Conservation (phyloP, 352 stramenopile species). For the Phytopythium litorale region DNA sequence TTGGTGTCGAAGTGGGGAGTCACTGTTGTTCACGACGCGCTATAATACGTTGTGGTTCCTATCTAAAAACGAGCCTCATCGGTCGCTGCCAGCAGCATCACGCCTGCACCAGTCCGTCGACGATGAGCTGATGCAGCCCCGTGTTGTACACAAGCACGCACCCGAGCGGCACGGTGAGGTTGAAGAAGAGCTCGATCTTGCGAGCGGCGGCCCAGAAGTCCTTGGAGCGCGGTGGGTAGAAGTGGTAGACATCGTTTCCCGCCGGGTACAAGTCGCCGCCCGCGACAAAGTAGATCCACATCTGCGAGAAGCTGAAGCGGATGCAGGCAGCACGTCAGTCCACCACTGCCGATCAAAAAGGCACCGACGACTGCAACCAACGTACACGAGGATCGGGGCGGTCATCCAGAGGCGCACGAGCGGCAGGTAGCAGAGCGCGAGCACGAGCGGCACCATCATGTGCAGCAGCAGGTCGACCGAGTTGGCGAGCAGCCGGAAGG, state of each 20-base stretch:
- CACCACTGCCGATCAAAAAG: not conserved
- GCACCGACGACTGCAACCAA: not conserved
- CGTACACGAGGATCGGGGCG: conserved; percentile 33
- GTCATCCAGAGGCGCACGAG: conserved; percentile 49
- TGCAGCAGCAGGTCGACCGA: conserved; percentile 38
- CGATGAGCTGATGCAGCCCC: conserved; percentile 29
- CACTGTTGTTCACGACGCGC: not conserved
- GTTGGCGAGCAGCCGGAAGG: conserved; percentile 30
- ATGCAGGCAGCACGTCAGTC: not conserved
- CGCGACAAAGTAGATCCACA: conserved; percentile 42
- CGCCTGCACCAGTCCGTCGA: conserved; percentile 18
- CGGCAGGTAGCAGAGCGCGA: conserved; percentile 39
- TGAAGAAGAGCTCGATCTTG: conserved; percentile 45
- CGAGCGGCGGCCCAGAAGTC: conserved; percentile 32
- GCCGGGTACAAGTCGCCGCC: conserved; percentile 29
- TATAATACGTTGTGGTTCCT: not conserved
- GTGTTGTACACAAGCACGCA: conserved; percentile 23
- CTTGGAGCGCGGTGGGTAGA: conserved; percentile 39
- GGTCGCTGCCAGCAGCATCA: not conserved
- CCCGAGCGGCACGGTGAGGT: conserved; percentile 30
- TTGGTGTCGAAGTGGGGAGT: too few species aligned
- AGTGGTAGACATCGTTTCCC: conserved; percentile 41
- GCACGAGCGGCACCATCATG: conserved; percentile 33
- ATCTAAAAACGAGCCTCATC: not conserved
- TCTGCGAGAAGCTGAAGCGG: conserved; percentile 28